Percentiles rank a stretch among this genome's conserved stretches.
These are phyloP conservation scores for Fusarium denticulatum DNA, from an alignment of 2,329 filamentous ascomycete species.

Conservation along the genomic window DNA sequence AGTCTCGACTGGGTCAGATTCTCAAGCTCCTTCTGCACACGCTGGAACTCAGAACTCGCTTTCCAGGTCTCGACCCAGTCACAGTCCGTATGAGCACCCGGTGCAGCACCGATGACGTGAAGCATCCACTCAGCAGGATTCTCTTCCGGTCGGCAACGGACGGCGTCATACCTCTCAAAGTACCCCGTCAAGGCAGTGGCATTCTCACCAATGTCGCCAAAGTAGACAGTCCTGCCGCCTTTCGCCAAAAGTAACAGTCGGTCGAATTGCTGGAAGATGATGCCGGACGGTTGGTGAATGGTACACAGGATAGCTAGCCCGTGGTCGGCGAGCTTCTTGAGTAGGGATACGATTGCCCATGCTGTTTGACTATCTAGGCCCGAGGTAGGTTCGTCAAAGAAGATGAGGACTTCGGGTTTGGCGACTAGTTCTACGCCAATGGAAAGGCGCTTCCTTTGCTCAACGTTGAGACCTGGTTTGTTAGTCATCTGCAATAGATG, in stretches of 20 bases:
- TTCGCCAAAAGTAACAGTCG: slow-evolving; percentile 58
- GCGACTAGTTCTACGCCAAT: slow-evolving; percentile 66
- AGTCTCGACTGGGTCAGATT: slow-evolving; percentile 48
- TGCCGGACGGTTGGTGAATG: slow-evolving; percentile 7
- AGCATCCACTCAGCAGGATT: slow-evolving; percentile 71
- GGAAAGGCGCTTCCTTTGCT: slow-evolving; percentile 66
- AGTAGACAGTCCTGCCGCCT: slow-evolving; percentile 27
- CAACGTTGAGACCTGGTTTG: slow-evolving; percentile 58
- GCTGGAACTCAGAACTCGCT: slow-evolving; percentile 61
- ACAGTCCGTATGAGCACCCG: slow-evolving; percentile 56
- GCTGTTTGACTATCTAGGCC: slow-evolving; percentile 69
- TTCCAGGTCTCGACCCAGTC: slow-evolving; percentile 72
- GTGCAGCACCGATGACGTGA: slow-evolving; percentile 61
- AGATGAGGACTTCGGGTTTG: slow-evolving; percentile 64
- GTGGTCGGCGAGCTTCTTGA: slow-evolving; percentile 64
- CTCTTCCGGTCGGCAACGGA: slow-evolving; percentile 68
- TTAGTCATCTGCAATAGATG: neutral
- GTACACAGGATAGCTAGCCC: slow-evolving; percentile 56
- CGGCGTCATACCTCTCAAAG: slow-evolving; percentile 77
- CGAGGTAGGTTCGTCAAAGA: slow-evolving; percentile 66
- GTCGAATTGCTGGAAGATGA: slow-evolving; percentile 58
- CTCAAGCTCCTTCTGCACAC: slow-evolving; percentile 65
- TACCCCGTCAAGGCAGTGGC: slow-evolving; percentile 74
- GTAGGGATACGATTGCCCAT: slow-evolving; percentile 66
- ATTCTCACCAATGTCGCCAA: slow-evolving; percentile 72